A percentile compares a stretch with the other conserved stretches of the same genome.
phyloP scores from a whole-genome alignment of 2,329 filamentous ascomycete genomes.

The Scedosporium dehoogii region DNA sequence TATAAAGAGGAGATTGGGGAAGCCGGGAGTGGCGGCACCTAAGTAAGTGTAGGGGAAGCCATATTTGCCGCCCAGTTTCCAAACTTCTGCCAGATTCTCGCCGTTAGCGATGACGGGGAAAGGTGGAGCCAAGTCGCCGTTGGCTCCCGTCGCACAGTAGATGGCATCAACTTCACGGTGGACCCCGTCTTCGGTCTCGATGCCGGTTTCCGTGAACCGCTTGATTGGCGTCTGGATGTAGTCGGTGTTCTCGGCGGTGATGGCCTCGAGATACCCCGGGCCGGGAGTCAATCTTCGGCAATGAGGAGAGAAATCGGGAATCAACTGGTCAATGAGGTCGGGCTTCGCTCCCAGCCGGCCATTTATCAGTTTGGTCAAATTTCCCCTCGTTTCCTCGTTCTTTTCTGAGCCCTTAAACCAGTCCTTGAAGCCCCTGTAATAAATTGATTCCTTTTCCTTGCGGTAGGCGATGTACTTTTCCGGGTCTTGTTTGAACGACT shows the following conservation, averaged over 20 bases:
- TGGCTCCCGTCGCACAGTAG: conserved; percentile 60
- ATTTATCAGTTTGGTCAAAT: conserved; percentile 43
- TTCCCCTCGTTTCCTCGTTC: conserved; percentile 35
- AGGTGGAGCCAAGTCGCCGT: conserved; percentile 45
- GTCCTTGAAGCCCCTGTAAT: conserved; percentile 47
- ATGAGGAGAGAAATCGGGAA: conserved; percentile 54
- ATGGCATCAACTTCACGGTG: conserved; percentile 51
- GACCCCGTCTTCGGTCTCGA: conserved; percentile 47
- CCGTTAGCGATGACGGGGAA: conserved; percentile 50
- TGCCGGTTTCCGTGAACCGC: conserved; percentile 48
- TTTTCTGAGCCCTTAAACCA: conserved; percentile 43
- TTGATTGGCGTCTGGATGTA: conserved; percentile 48
- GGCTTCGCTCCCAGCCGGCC: conserved; percentile 42
- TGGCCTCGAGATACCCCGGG: conserved; percentile 57
- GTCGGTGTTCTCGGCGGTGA: conserved; percentile 51
- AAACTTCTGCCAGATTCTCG: conserved; percentile 42
- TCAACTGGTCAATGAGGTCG: conserved; percentile 42
- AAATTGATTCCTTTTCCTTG: conserved; percentile 47
- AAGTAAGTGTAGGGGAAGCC: conserved; percentile 61
- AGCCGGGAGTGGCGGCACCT: conserved; percentile 51
- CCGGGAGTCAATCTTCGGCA: conserved; percentile 57
- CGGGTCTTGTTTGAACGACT: conserved; percentile 46
- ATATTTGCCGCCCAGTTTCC: conserved; percentile 43
- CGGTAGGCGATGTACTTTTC: conserved; percentile 50
- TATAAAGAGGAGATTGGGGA: conserved; percentile 58